A percentile compares a stretch with the other conserved stretches of the same genome.
These are phyloP conservation scores for Linaria vulgaris DNA, from an alignment of 257 asterid species.

Conservation along the genomic window DNA sequence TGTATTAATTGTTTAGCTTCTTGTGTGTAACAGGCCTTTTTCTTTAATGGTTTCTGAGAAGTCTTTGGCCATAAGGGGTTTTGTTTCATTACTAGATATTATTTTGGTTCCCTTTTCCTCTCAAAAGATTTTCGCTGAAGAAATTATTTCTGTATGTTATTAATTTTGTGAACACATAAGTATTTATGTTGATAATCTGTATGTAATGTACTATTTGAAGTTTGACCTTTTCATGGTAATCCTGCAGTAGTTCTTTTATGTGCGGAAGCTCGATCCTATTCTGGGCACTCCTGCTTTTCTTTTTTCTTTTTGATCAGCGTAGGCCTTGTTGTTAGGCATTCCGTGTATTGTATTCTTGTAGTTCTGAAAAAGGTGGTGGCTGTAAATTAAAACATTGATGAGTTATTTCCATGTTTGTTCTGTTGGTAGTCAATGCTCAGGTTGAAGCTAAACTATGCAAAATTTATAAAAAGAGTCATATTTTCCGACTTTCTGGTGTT, in stretches of 20 bases:
- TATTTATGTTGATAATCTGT: background rate
- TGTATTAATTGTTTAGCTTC: slow-evolving; percentile 18
- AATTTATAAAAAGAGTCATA: background rate
- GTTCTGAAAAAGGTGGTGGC: background rate
- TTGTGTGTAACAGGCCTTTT: background rate
- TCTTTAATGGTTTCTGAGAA: background rate
- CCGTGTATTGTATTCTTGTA: background rate
- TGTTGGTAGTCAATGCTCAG: too few relatives aligned
- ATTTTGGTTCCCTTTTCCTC: slow-evolving; percentile 1
- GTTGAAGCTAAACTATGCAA: too few relatives aligned
- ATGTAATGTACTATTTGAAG: slow-evolving; percentile 2
- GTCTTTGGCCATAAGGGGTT: slow-evolving; percentile 9
- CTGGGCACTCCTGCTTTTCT: too few relatives aligned
- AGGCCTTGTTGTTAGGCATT: slow-evolving; percentile 10
- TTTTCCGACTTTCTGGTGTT: background rate
- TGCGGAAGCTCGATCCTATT: slow-evolving; percentile 12
- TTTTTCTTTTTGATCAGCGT: too few relatives aligned
- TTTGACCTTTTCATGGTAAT: slow-evolving; percentile 3
- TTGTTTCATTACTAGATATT: background rate
- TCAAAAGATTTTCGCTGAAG: background rate
- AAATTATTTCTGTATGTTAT: slow-evolving; percentile 6
- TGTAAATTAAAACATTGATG: slow-evolving; percentile 9
- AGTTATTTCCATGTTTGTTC: slow-evolving; percentile 3
- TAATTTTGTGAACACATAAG: slow-evolving; percentile 13
- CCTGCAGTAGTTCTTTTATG: background rate